These are phyloP conservation scores for Trichoderma parareesei DNA, from an alignment of 495 filamentous ascomycete genomes.

Conservation along the genomic window DNA sequence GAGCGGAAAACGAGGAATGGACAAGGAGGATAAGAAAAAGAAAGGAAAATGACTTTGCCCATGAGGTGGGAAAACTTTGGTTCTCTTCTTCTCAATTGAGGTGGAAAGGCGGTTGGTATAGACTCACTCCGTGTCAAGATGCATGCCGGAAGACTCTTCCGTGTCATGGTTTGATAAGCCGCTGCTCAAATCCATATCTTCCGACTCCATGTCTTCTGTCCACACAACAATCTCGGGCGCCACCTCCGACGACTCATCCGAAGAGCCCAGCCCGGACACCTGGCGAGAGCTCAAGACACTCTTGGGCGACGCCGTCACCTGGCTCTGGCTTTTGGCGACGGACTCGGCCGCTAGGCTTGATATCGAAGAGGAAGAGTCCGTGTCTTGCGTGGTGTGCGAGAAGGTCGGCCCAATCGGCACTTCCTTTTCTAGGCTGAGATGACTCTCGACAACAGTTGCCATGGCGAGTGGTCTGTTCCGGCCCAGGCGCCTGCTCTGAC, in stretches of 20 bases:
- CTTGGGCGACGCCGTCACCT: neutral
- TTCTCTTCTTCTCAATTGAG: neutral
- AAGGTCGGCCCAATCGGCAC: neutral
- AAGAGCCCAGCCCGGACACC: neutral
- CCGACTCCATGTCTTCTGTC: constrained; percentile 22
- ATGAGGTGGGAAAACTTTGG: neutral
- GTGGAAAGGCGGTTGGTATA: neutral
- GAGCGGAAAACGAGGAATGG: too few species aligned
- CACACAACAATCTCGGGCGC: constrained; percentile 31
- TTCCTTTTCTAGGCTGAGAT: neutral
- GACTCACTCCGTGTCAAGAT: constrained; percentile 6
- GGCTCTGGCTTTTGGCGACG: neutral
- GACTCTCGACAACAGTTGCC: constrained; percentile 1
- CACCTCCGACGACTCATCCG: constrained; percentile 18
- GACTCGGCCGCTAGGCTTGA: constrained; percentile 5
- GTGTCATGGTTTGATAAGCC: constrained; percentile 1
- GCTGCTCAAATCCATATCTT: constrained; percentile 20
- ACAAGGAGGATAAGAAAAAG: neutral
- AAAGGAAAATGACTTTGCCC: neutral
- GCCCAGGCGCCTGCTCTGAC: neutral
- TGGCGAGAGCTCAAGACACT: neutral
- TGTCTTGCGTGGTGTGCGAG: neutral
- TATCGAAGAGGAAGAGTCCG: neutral
- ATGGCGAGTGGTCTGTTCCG: neutral
- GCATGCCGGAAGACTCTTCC: neutral